Conservation (phyloP, 495 filamentous ascomycete genomes). For the Immersiella caudata region DNA sequence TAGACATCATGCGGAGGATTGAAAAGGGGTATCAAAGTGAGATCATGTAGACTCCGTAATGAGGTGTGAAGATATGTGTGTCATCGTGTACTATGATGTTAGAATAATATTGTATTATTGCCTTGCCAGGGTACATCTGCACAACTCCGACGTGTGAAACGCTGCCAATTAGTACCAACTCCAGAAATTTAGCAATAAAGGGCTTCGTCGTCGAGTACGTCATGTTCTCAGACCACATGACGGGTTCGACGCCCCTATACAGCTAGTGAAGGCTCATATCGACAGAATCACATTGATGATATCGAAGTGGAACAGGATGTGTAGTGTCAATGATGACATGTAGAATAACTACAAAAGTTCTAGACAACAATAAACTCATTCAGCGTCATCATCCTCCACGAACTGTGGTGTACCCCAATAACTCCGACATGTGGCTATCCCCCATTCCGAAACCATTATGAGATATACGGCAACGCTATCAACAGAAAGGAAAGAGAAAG, state of each 20-base stretch:
- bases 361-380: conserved; percentile 1
- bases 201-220: too few relatives aligned
- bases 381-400: conserved; percentile 8
- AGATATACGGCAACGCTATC: conserved; percentile 3
- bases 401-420: neutral
- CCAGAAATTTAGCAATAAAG: too few relatives aligned
- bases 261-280: neutral
- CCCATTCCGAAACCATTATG: conserved; percentile 11
- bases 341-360: conserved; percentile 3
- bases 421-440: conserved; percentile 5
- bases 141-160: too few relatives aligned
- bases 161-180: too few relatives aligned
- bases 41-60: neutral
- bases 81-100: neutral
- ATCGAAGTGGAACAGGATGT: neutral
- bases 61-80: neutral
- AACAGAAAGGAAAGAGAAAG: neutral
- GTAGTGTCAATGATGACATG: conserved; percentile 7
- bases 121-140: too few relatives aligned
- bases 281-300: neutral
- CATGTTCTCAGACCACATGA: too few relatives aligned
- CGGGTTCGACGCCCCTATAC: too few relatives aligned
- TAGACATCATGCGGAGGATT: conserved; percentile 30
- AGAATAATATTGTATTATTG: neutral
- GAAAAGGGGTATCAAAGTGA: neutral